Conservation (phyloP, 805 yeast genomes). For the Sugiyamaella valdiviana region DNA sequence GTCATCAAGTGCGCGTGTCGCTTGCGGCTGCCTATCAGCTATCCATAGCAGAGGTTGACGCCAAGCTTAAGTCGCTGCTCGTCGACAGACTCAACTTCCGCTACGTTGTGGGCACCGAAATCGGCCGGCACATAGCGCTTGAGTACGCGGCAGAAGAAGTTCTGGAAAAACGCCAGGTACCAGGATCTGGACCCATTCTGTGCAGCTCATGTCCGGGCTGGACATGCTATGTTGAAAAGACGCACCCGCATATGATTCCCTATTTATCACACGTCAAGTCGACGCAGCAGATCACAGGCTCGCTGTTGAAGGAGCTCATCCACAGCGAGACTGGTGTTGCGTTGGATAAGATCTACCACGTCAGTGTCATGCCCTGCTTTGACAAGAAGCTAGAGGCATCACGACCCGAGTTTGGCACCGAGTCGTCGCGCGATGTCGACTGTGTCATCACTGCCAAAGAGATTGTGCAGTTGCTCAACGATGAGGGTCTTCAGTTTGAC, state of each 20-base stretch:
- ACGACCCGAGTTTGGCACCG: constrained; percentile 54
- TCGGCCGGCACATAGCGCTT: constrained; percentile 68
- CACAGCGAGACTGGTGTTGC: constrained; percentile 32
- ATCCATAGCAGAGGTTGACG: constrained; percentile 53
- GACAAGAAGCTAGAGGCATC: constrained; percentile 95
- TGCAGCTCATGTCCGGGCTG: constrained; percentile 91
- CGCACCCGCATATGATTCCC: constrained; percentile 79
- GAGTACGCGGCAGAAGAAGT: constrained; percentile 42
- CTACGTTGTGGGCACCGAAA: constrained; percentile 75
- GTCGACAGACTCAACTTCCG: constrained; percentile 56
- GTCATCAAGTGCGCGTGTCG: constrained; percentile 83
- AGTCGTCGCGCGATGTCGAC: constrained; percentile 61
- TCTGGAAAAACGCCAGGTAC: constrained; percentile 16
- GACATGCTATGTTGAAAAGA: constrained; percentile 92
- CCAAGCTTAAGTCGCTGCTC: constrained; percentile 52
- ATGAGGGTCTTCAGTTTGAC: constrained; percentile 35
- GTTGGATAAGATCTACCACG: constrained; percentile 53
- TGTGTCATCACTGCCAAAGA: constrained; percentile 93
- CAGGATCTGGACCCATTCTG: constrained; percentile 43
- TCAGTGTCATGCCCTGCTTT: constrained; percentile 93
- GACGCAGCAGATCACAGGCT: constrained; percentile 91
- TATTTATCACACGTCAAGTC: constrained; percentile 69
- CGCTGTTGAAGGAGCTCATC: constrained; percentile 53
- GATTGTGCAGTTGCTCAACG: constrained; percentile 62
- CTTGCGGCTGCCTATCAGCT: constrained; percentile 61